A percentile compares a stretch with the other conserved stretches of the same genome.
Conservation (phyloP, 2,329 filamentous ascomycete genomes). For the Hortaea sp. region DNA sequence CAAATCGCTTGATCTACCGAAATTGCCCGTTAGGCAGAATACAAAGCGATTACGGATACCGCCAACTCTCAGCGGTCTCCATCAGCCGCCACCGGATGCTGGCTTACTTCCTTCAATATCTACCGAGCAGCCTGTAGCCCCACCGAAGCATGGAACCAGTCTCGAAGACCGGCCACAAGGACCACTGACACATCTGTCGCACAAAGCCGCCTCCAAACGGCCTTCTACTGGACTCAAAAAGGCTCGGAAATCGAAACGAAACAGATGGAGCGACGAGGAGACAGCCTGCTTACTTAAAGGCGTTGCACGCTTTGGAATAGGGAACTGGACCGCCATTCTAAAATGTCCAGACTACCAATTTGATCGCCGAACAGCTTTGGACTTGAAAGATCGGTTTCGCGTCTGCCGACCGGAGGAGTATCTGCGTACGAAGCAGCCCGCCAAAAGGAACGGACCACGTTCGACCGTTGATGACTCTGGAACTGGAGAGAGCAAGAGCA, state of each 20-base stretch:
- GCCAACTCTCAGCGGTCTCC: constrained; percentile 47
- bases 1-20: constrained; percentile 24
- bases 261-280: constrained; percentile 54
- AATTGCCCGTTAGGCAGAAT: constrained; percentile 22
- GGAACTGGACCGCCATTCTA: constrained; percentile 55
- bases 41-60: constrained; percentile 32
- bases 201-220: constrained; percentile 10
- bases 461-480: not conserved
- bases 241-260: constrained; percentile 21
- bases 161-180: not conserved
- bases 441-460: not conserved
- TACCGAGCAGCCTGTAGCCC: constrained; percentile 14
- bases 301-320: constrained; percentile 51
- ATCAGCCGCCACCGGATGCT: constrained; percentile 54
- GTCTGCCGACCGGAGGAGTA: constrained; percentile 20
- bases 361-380: constrained; percentile 48
- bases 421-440: not conserved
- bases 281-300: constrained; percentile 48
- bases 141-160: not conserved
- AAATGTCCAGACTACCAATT: constrained; percentile 48
- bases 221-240: not conserved
- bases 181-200: constrained; percentile 23
- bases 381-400: constrained; percentile 50
- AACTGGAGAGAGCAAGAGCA: not conserved
- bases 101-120: constrained; percentile 52